phyloP scores from a whole-genome alignment of 768 basidiomycete genomes.

The Rhodotorula babjevae region DNA sequence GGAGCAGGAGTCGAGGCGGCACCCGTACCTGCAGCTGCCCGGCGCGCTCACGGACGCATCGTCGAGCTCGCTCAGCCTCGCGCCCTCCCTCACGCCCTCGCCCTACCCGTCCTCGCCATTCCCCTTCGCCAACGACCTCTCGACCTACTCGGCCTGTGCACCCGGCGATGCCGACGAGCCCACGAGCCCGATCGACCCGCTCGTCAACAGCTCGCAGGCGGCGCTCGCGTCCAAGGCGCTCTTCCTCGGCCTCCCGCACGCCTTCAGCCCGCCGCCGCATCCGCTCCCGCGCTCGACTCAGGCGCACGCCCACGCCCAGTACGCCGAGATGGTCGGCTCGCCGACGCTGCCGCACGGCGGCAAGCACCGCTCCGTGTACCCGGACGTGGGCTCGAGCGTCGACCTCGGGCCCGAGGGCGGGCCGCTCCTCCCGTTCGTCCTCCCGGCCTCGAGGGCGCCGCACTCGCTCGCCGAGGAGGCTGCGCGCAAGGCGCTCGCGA shows the following conservation, averaged over 20 bases:
- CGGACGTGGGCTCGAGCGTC: neutral
- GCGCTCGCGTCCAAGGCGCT: neutral
- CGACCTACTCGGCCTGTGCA: neutral
- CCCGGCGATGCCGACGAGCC: neutral
- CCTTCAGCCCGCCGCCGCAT: constrained; percentile 5
- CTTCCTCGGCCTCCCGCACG: constrained; percentile 6
- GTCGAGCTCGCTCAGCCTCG: constrained; percentile 4
- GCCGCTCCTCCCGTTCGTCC: neutral
- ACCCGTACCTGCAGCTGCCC: neutral
- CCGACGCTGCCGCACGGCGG: neutral
- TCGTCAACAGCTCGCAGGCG: neutral
- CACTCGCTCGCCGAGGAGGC: constrained; percentile 3
- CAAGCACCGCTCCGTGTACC: constrained; percentile 25
- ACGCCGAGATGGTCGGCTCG: constrained; percentile 6
- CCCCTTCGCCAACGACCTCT: constrained; percentile 17
- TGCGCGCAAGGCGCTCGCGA: neutral
- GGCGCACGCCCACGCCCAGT: neutral
- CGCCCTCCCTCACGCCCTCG: neutral
- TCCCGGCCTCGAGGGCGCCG: neutral
- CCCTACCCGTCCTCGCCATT: constrained; percentile 13
- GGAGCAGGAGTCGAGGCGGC: neutral
- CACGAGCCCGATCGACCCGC: constrained; percentile 24
- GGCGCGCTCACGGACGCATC: neutral
- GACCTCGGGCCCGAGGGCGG: neutral
- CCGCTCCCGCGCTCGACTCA: neutral